phyloP scores from a whole-genome alignment of 179 eudicot species.

The Amaranthus tricolor region DNA sequence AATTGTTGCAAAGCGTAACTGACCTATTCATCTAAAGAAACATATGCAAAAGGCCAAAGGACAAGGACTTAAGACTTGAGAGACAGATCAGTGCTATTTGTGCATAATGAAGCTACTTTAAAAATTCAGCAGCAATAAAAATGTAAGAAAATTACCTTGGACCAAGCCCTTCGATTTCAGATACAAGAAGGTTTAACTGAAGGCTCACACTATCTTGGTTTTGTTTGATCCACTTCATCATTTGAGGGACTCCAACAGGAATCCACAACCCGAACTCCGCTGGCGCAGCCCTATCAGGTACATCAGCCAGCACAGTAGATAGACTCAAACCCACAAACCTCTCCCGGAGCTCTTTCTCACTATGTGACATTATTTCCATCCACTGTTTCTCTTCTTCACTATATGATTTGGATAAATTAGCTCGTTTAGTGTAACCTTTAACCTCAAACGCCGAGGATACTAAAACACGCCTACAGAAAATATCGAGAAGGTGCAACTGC shows the following conservation, averaged over 20 bases:
- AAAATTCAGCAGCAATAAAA: constrained; percentile 7
- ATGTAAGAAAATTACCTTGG: constrained; percentile 41
- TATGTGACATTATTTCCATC: constrained; percentile 48
- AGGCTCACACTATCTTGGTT: constrained; percentile 33
- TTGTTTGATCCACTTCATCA: constrained; percentile 63
- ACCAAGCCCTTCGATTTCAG: constrained; percentile 42
- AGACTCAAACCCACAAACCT: constrained; percentile 69
- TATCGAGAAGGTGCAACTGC: constrained; percentile 66
- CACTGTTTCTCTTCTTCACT: constrained; percentile 50
- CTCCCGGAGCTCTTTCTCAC: constrained; percentile 72
- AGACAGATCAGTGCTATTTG: neutral
- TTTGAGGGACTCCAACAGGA: constrained; percentile 59
- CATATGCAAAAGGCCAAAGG: neutral
- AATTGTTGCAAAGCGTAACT: neutral
- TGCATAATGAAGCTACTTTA: neutral
- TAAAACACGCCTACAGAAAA: constrained; percentile 57
- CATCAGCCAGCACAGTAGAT: constrained; percentile 30
- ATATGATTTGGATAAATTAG: constrained; percentile 23
- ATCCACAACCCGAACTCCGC: constrained; percentile 35
- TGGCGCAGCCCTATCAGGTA: constrained; percentile 26
- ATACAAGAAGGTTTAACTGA: constrained; percentile 46
- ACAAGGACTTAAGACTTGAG: neutral
- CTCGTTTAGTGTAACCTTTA: constrained; percentile 24
- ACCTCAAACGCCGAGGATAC: constrained; percentile 32
- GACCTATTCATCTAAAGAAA: neutral